phyloP scores from a whole-genome alignment of 2,329 filamentous ascomycete genomes.

The Cladosporium sphaerospermum region DNA sequence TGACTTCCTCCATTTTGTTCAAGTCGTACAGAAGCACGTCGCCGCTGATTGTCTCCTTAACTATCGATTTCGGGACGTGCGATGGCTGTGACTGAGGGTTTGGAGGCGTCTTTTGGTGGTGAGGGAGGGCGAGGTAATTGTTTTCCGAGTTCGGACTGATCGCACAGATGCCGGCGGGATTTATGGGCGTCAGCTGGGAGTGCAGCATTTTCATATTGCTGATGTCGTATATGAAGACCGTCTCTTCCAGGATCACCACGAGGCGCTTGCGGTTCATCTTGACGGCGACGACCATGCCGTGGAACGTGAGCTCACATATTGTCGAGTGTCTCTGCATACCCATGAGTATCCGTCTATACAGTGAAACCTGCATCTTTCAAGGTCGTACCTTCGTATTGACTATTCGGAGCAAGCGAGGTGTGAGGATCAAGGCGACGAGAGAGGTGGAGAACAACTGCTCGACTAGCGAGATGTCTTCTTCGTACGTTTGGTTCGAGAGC shows the following conservation, averaged over 20 bases:
- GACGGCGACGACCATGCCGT: constrained; percentile 89
- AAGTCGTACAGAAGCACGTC: constrained; percentile 93
- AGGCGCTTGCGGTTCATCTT: constrained; percentile 90
- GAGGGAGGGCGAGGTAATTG: constrained; percentile 89
- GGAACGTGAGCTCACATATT: constrained; percentile 98
- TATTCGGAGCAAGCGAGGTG: constrained; percentile 85
- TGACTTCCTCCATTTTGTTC: constrained; percentile 81
- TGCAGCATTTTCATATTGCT: constrained; percentile 95
- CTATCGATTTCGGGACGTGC: constrained; percentile 78
- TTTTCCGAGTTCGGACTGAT: constrained; percentile 91
- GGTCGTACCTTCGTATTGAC: constrained; percentile 84
- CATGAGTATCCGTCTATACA: constrained; percentile 1
- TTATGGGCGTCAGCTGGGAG: constrained; percentile 89
- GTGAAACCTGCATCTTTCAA: not conserved
- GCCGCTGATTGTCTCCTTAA: constrained; percentile 67
- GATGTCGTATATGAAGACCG: constrained; percentile 98
- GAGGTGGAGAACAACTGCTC: constrained; percentile 99
- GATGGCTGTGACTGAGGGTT: constrained; percentile 51
- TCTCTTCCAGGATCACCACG: constrained; percentile 87
- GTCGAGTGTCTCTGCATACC: constrained; percentile 60
- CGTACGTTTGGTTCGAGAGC: constrained; percentile 89
- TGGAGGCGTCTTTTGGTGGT: constrained; percentile 56
- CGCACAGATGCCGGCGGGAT: constrained; percentile 79
- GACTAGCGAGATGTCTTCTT: constrained; percentile 83
- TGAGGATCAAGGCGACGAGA: constrained; percentile 85